phyloP scores from a whole-genome alignment of 306 rosid genomes.

The Cucurbita moschata region DNA sequence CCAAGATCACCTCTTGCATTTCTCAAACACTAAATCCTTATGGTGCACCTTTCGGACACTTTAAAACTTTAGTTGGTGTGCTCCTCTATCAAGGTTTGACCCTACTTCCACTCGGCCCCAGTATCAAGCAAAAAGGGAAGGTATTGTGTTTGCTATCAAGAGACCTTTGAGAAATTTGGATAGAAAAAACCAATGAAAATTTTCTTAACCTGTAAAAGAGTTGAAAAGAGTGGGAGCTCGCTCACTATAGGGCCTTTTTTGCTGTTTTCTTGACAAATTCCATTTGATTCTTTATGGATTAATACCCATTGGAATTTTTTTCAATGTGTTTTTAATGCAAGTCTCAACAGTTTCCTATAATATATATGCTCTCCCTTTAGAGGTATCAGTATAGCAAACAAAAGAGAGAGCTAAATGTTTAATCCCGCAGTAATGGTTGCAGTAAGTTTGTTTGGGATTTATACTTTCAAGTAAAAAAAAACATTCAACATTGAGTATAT shows the following conservation, averaged over 20 bases:
- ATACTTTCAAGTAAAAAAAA: not conserved
- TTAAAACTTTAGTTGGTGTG: not conserved
- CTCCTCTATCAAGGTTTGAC: not conserved
- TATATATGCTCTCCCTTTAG: no score
- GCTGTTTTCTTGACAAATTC: no score
- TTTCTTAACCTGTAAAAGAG: not conserved
- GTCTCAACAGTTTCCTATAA: no score
- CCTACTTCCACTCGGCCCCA: not conserved
- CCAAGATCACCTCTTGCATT: not conserved
- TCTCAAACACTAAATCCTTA: not conserved
- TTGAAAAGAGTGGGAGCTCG: no score
- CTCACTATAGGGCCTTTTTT: no score
- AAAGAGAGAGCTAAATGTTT: not conserved
- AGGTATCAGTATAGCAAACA: not conserved
- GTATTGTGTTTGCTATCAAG: not conserved
- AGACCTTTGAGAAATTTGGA: not conserved
- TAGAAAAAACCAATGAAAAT: not conserved
- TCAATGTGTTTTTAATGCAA: no score
- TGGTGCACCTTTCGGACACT: not conserved
- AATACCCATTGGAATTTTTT: no score
- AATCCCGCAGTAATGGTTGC: not conserved
- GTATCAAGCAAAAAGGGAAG: not conserved
- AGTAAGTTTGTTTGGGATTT: not conserved
- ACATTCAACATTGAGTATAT: slow-evolving; percentile 8
- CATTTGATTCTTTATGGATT: no score